A percentile compares a stretch with the other conserved stretches of the same genome.
phyloP scores from a whole-genome alignment of 768 basidiomycete species.

The Lactarius hatsudake region DNA sequence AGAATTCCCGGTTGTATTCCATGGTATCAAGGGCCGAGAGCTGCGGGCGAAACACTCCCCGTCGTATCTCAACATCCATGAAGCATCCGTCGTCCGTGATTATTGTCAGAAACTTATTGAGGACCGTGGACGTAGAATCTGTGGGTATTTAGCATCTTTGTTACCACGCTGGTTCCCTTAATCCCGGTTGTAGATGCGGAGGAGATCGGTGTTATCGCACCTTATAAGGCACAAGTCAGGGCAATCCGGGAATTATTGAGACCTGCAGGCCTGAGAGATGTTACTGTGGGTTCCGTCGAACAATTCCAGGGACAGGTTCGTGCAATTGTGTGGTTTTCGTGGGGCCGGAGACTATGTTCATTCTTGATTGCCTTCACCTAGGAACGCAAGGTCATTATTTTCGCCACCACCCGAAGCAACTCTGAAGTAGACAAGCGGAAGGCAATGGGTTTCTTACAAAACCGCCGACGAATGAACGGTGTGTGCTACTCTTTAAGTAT shows the following conservation, averaged over 20 bases:
- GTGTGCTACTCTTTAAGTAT: not conserved
- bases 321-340: not conserved
- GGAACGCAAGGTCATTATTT: conserved; percentile 40
- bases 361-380: conserved; percentile 9
- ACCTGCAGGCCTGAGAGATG: conserved; percentile 12
- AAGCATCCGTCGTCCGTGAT: conserved; percentile 36
- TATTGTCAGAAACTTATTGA: conserved; percentile 34
- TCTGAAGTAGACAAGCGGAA: conserved; percentile 29
- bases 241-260: conserved; percentile 34
- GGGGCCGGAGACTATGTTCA: not conserved
- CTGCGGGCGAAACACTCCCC: conserved; percentile 37
- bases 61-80: conserved; percentile 42
- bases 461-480: conserved; percentile 42
- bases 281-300: conserved; percentile 41
- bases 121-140: conserved; percentile 32
- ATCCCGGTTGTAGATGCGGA: conserved; percentile 27
- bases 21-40: conserved; percentile 37
- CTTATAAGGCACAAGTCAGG: conserved; percentile 40
- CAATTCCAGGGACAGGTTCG: conserved; percentile 44
- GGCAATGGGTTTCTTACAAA: conserved; percentile 38
- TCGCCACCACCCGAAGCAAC: conserved; percentile 39
- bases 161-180: not conserved
- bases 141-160: conserved; percentile 30
- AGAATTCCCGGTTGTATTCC: conserved; percentile 37
- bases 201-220: conserved; percentile 41